Evolutionary conservation across 2,329 filamentous ascomycete genomes (phyloP), one percentile per base, ranked within the genome.

Genomic region (Dactylellina leptospora): DNA sequence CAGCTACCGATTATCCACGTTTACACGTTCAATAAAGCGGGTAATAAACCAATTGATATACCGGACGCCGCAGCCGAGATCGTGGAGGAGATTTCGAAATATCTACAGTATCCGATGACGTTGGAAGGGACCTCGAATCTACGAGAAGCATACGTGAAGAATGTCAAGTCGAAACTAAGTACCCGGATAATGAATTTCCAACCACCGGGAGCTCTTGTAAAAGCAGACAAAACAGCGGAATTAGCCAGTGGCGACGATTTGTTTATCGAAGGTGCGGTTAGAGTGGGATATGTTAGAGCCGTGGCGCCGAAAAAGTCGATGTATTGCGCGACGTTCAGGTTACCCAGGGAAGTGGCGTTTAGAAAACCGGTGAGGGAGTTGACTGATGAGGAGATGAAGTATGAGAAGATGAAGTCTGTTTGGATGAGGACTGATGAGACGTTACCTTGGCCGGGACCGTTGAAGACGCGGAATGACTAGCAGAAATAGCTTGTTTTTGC

Each of bases 221-320:
- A 40, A 55, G 75, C 4, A 81, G 86, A 76, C 81, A 30, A 20
- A 11, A 48, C 36, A 9, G 55, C 63, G 16, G 25, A 27, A 22
- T 18, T 36, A 13, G 36, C 9, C 11, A 40, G 22, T 23, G 18
- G 20, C 1, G 16, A 69, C 1, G 58, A 70, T 28, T 36, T 55
- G 8, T 61, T 55, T 47, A 28, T 54, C n/a, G 64, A 61, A 38
- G 79, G 83, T 4, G 85, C 85, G 38, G 80, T 87, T 13, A 79
- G 82, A 27, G 82, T 89, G 4, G 81, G 82, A 63, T 85, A 87
- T 79, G 92, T 97, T 30, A 85, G 95, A 74, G 88, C 96, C 75
- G 95, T 99, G 61, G 91, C 92, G 68, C 95, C 95, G 3, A 89
- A 91, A 78, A 99, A 99, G 84, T 86, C 90, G 78, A 97, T 97